A percentile compares a stretch with the other conserved stretches of the same genome.
These are phyloP conservation scores for Beauveria scarabaeidicola DNA, from an alignment of 2,329 filamentous ascomycete genomes.

Conservation along the genomic window DNA sequence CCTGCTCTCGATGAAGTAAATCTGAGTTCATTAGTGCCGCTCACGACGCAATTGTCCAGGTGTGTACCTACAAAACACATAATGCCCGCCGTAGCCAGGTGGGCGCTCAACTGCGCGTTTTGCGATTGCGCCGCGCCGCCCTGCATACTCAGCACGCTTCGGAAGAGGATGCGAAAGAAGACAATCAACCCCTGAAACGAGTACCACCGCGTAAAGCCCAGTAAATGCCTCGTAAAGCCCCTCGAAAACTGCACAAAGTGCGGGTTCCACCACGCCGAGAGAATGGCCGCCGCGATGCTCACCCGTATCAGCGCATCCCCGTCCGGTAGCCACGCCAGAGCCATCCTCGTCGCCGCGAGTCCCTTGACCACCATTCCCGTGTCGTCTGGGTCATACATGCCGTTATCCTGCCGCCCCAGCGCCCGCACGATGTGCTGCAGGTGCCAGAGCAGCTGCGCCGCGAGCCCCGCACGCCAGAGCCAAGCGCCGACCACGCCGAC, in stretches of 20 bases:
- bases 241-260: constrained; percentile 50
- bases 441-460: constrained; percentile 45
- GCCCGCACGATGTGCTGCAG: constrained; percentile 21
- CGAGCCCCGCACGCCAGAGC: constrained; percentile 40
- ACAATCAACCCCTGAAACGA: constrained; percentile 54
- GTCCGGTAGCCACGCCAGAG: constrained; percentile 28
- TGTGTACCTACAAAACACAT: constrained; percentile 42
- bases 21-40: constrained; percentile 22
- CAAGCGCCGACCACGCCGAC: constrained; percentile 34
- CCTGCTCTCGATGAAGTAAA: constrained; percentile 34
- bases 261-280: constrained; percentile 61
- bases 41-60: background rate
- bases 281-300: constrained; percentile 39
- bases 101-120: constrained; percentile 40
- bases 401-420: constrained; percentile 21
- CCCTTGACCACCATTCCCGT: constrained; percentile 14
- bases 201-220: constrained; percentile 58
- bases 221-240: constrained; percentile 52
- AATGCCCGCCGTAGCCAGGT: constrained; percentile 45
- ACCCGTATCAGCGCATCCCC: constrained; percentile 35
- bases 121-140: constrained; percentile 28
- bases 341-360: constrained; percentile 13
- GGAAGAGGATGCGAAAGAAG: constrained; percentile 43
- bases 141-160: constrained; percentile 32
- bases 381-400: constrained; percentile 27